phyloP scores from a whole-genome alignment of 2,329 filamentous ascomycete species.

The Rutstroemia sp. region DNA sequence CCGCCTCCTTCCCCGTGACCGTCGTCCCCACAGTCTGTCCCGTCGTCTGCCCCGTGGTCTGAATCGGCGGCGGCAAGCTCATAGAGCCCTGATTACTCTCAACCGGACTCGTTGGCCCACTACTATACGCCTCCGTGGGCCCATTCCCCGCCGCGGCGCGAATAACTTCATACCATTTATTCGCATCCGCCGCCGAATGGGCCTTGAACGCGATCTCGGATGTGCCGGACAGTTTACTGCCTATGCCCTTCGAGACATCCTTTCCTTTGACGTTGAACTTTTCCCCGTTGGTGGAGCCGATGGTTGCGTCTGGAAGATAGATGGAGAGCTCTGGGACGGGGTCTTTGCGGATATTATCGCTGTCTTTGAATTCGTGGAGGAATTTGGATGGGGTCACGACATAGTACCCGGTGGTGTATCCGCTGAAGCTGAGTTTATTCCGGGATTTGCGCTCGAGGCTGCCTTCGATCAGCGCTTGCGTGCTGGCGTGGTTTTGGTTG shows the following conservation, averaged over 20 bases:
- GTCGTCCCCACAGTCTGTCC: constrained; percentile 17
- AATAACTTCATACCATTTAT: constrained; percentile 79
- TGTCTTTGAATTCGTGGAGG: constrained; percentile 93
- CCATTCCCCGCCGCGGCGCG: constrained; percentile 18
- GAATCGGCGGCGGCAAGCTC: constrained; percentile 16
- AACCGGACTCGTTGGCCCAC: constrained; percentile 17
- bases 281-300: constrained; percentile 63
- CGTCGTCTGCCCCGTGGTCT: constrained; percentile 1
- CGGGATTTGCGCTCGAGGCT: constrained; percentile 85
- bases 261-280: constrained; percentile 97
- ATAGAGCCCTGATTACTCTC: constrained; percentile 12
- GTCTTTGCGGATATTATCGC: constrained; percentile 64
- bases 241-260: constrained; percentile 73
- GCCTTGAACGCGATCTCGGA: constrained; percentile 86
- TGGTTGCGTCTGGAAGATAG: constrained; percentile 82
- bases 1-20: constrained; percentile 19
- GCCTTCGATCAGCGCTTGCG: constrained; percentile 79
- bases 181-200: constrained; percentile 68
- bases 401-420: constrained; percentile 77
- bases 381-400: constrained; percentile 83
- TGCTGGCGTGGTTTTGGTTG: constrained; percentile 77
- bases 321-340: constrained; percentile 81
- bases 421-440: constrained; percentile 68
- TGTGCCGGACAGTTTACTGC: constrained; percentile 70
- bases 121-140: constrained; percentile 12